Percentiles rank a stretch among this genome's conserved stretches.
Conservation (phyloP, 176 grass and related monocot genomes). For the Paspalum vaginatum region DNA sequence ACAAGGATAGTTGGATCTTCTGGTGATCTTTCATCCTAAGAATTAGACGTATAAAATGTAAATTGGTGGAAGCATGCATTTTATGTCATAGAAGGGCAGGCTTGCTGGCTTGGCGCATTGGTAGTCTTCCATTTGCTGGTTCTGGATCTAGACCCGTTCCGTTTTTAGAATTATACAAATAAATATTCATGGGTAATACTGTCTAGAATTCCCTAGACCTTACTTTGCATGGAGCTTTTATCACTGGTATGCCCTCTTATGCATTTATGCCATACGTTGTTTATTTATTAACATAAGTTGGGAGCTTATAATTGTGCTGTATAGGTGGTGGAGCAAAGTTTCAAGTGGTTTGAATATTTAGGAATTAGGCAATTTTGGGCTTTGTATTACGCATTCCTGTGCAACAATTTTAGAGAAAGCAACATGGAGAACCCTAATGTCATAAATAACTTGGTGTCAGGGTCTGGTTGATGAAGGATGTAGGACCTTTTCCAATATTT, state of each 20-base stretch:
- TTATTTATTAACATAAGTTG: background rate
- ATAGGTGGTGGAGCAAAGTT: background rate
- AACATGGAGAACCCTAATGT: background rate
- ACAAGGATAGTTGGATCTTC: background rate
- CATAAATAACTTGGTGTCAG: background rate
- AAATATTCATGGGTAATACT: too few relatives aligned
- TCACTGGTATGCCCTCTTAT: too few relatives aligned
- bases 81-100: too few relatives aligned
- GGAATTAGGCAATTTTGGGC: background rate
- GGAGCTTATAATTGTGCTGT: background rate
- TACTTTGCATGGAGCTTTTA: too few relatives aligned
- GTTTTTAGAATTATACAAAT: too few relatives aligned
- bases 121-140: too few relatives aligned
- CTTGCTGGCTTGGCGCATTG: too few relatives aligned
- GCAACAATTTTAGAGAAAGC: background rate
- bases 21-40: background rate
- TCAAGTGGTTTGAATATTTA: background rate
- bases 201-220: too few relatives aligned
- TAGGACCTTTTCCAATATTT: background rate
- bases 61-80: background rate
- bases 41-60: background rate
- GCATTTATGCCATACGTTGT: background rate
- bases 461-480: background rate
- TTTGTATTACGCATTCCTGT: background rate
- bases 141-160: too few relatives aligned